Evolutionary conservation across 2,329 filamentous ascomycete species (phyloP).

Genomic region (Fusarium redolens): DNA sequence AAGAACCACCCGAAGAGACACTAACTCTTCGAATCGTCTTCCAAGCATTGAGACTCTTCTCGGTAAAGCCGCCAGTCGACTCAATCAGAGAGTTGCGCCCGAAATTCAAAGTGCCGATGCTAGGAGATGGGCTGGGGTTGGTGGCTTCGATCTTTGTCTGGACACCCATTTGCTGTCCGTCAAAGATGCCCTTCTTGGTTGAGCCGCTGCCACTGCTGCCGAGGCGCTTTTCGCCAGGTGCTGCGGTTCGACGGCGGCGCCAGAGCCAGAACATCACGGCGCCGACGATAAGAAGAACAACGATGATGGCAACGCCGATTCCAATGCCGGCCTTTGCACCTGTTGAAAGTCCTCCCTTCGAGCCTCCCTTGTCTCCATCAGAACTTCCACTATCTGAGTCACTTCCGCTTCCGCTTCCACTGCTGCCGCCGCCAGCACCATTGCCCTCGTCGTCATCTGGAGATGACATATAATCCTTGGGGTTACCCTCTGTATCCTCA

Average conservation of each 20-base stretch:
- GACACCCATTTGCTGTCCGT: constrained; percentile 39
- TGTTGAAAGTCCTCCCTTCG: constrained; percentile 35
- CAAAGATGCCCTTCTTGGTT: constrained; percentile 35
- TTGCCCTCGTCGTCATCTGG: constrained; percentile 4
- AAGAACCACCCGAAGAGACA: constrained; percentile 36
- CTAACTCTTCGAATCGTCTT: constrained; percentile 45
- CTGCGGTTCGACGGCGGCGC: constrained; percentile 19
- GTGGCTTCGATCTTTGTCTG: constrained; percentile 44
- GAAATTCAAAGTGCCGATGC: constrained; percentile 42
- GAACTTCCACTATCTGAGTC: neutral
- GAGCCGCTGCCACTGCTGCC: constrained; percentile 37
- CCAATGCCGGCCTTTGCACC: constrained; percentile 43
- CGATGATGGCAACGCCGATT: constrained; percentile 26
- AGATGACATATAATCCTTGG: constrained; percentile 41
- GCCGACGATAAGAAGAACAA: constrained; percentile 15
- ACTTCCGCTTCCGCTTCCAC: neutral
- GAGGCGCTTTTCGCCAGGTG: constrained; percentile 10
- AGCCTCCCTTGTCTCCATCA: neutral
- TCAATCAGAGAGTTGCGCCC: constrained; percentile 43
- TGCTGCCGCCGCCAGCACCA: neutral
- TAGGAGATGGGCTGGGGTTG: constrained; percentile 40
- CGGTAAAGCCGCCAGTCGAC: constrained; percentile 28
- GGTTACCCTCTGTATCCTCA: constrained; percentile 42
- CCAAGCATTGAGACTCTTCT: constrained; percentile 36
- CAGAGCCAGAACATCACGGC: constrained; percentile 37